phyloP scores from a whole-genome alignment of 352 stramenopile species.

The Phytophthora ohioensis region DNA sequence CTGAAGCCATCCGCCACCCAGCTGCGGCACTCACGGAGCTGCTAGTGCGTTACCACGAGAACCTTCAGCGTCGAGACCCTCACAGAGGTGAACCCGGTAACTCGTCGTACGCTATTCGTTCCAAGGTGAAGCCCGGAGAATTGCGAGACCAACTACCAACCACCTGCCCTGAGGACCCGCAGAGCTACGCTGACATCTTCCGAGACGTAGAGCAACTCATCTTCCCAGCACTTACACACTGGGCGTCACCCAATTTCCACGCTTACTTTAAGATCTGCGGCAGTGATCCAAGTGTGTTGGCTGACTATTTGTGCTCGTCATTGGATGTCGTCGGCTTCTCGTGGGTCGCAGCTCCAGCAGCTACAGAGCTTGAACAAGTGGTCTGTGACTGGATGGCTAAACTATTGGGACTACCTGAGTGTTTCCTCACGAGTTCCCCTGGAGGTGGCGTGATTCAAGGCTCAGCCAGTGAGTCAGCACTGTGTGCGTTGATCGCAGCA shows the following conservation, averaged over 20 bases:
- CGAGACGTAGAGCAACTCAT: conserved; percentile 65
- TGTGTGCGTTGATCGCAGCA: conserved; percentile 57
- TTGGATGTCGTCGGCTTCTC: conserved; percentile 72
- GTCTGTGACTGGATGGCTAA: conserved; percentile 78
- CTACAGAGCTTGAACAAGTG: conserved; percentile 75
- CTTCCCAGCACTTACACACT: conserved; percentile 74
- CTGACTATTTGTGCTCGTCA: conserved; percentile 61
- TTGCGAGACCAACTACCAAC: conserved; percentile 50
- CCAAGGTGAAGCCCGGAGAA: conserved; percentile 54
- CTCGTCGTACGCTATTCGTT: conserved; percentile 49
- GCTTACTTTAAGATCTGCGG: conserved; percentile 70
- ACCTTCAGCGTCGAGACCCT: conserved; percentile 50
- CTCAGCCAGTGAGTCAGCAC: conserved; percentile 65
- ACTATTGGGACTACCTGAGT: conserved; percentile 60
- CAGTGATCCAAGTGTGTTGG: conserved; percentile 61
- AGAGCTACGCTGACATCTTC: conserved; percentile 74
- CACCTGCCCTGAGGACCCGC: conserved; percentile 54
- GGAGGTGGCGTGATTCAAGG: conserved; percentile 77
- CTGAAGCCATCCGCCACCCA: conserved; percentile 51
- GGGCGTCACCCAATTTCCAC: conserved; percentile 72
- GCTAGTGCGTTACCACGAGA: conserved; percentile 69
- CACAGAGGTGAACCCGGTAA: conserved; percentile 42
- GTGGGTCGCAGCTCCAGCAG: conserved; percentile 66
- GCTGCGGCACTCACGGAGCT: conserved; percentile 60
- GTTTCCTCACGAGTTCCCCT: conserved; percentile 58